These are phyloP conservation scores for Trichoderma aggressivum DNA, from an alignment of 2,329 filamentous ascomycete genomes.

Conservation along the genomic window DNA sequence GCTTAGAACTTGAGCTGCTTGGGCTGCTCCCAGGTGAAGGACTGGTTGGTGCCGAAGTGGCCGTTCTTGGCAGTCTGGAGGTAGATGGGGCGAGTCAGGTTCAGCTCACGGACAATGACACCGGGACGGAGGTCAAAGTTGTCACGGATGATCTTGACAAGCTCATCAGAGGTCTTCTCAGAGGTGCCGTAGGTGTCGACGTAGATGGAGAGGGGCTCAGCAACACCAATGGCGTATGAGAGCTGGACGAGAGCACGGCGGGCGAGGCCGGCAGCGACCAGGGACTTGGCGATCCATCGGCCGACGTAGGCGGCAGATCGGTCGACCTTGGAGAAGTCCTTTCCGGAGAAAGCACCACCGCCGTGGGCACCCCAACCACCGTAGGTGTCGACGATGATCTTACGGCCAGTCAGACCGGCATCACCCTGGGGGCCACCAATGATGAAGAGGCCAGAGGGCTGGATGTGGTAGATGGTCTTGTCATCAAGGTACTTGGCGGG, in stretches of 20 bases:
- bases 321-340: slow-evolving; percentile 99
- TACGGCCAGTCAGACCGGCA: slow-evolving; percentile 95
- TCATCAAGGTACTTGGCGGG: slow-evolving; percentile 89
- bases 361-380: slow-evolving; percentile 99
- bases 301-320: slow-evolving; percentile 95
- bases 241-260: slow-evolving; percentile 95
- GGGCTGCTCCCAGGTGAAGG: slow-evolving; percentile 97
- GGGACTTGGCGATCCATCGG: slow-evolving; percentile 98
- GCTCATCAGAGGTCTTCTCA: slow-evolving; percentile 80
- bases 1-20: slow-evolving; percentile 88
- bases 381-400: slow-evolving; percentile 99
- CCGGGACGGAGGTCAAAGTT: slow-evolving; percentile 99
- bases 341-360: slow-evolving; percentile 99
- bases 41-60: slow-evolving; percentile 96
- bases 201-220: slow-evolving; percentile 96
- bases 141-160: slow-evolving; percentile 87
- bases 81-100: slow-evolving; percentile 96
- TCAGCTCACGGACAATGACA: slow-evolving; percentile 97
- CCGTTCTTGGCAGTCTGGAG: slow-evolving; percentile 98
- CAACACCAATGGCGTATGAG: slow-evolving; percentile 98
- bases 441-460: slow-evolving; percentile 98
- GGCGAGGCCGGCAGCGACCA: slow-evolving; percentile 82
- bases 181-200: slow-evolving; percentile 98
- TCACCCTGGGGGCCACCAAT: slow-evolving; percentile 99
- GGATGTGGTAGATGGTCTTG: slow-evolving; percentile 94